A percentile compares a stretch with the other conserved stretches of the same genome.
phyloP scores from a whole-genome alignment of 1,284 basidiomycete genomes.

The Schizophyllum commune region DNA sequence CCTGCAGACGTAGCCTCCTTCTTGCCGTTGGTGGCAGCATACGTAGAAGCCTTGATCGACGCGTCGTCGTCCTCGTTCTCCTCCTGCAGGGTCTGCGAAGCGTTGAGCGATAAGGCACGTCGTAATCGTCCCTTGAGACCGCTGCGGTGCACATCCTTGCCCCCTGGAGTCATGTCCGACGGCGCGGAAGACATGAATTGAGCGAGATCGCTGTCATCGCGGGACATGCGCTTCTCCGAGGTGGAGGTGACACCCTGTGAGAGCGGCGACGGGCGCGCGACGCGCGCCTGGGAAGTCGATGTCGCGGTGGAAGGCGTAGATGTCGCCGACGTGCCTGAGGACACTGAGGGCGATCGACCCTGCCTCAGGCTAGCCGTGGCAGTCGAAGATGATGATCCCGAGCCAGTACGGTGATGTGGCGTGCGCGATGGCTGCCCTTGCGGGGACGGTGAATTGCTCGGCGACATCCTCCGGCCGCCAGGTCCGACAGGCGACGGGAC shows the following conservation, averaged over 20 bases:
- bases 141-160: conserved; percentile 41
- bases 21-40: conserved; percentile 16
- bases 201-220: conserved; percentile 69
- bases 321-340: conserved; percentile 54
- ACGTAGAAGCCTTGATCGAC: conserved; percentile 12
- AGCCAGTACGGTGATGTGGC: conserved; percentile 32
- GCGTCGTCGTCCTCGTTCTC: conserved; percentile 11
- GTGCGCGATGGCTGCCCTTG: conserved; percentile 16
- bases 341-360: conserved; percentile 68
- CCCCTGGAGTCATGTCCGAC: conserved; percentile 36
- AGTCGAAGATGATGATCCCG: conserved; percentile 31
- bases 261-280: conserved; percentile 10
- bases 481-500: conserved; percentile 9
- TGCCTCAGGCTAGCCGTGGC: conserved; percentile 35
- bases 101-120: conserved; percentile 57
- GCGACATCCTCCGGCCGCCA: conserved; percentile 5
- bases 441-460: conserved; percentile 18
- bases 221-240: conserved; percentile 64
- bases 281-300: neutral
- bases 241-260: conserved; percentile 12
- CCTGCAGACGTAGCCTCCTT: conserved; percentile 1
- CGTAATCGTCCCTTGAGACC: conserved; percentile 74
- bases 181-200: conserved; percentile 31
- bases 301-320: conserved; percentile 16
- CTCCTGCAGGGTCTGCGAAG: conserved; percentile 10